Conservation (phyloP, 805 yeast species). For the Lipomyces kockii region DNA sequence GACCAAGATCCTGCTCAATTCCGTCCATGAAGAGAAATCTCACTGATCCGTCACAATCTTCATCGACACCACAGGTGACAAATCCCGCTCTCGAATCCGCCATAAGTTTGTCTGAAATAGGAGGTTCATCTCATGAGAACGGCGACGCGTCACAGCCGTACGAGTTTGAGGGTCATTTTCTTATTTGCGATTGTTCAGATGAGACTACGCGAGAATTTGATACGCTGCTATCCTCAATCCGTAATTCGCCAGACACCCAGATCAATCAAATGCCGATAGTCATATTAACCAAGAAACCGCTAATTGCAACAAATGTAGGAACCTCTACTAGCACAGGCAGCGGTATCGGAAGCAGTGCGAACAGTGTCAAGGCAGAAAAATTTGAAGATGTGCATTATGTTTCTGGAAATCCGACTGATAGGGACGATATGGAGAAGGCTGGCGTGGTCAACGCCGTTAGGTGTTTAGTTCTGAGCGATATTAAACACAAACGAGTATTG, state of each 20-base stretch:
- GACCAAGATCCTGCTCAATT: not conserved
- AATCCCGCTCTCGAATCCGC: not conserved
- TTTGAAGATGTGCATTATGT: conserved; percentile 17
- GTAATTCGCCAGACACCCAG: conserved; percentile 11
- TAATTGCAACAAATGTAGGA: not conserved
- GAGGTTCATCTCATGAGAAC: not conserved
- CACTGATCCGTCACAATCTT: not conserved
- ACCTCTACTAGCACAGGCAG: not conserved
- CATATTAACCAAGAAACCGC: conserved; percentile 14
- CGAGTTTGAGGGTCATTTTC: conserved; percentile 10
- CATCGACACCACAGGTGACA: not conserved
- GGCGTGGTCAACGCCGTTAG: conserved; percentile 17
- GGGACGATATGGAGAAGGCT: conserved; percentile 16
- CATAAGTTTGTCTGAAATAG: not conserved
- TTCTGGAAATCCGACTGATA: conserved; percentile 21
- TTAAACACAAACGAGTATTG: conserved; percentile 5
- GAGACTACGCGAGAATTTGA: conserved; percentile 17
- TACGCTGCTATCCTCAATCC: conserved; percentile 12
- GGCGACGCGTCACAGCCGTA: not conserved
- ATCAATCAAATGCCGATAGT: conserved; percentile 4
- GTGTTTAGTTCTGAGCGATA: conserved; percentile 19
- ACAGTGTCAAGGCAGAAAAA: not conserved
- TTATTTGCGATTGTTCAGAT: conserved; percentile 25
- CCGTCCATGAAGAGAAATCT: not conserved
- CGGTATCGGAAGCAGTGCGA: conserved; percentile 4